Conservation (phyloP, 768 basidiomycete genomes). For the Erythrobasidium yunnanense region DNA sequence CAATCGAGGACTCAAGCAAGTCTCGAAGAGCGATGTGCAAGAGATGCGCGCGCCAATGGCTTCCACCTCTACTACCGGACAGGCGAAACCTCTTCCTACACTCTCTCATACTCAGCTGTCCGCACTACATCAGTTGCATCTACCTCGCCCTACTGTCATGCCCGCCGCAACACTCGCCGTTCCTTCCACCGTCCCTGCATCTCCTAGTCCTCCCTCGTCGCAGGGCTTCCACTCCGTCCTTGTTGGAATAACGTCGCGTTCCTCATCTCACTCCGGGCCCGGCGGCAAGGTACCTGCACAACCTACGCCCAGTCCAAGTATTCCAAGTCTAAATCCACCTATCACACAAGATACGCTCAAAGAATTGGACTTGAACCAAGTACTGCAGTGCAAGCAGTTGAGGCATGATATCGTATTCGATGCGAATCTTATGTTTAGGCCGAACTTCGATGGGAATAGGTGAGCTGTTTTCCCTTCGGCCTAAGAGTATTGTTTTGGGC, state of each 20-base stretch:
- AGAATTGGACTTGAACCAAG: constrained; percentile 72
- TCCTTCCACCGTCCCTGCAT: too few relatives aligned
- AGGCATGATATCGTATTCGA: constrained; percentile 45
- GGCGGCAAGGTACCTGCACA: neutral
- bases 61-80: neutral
- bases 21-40: too few relatives aligned
- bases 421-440: constrained; percentile 41
- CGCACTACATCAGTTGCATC: neutral
- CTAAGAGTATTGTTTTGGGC: neutral
- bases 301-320: neutral
- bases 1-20: too few relatives aligned
- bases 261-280: neutral
- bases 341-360: constrained; percentile 73
- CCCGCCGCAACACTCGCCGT: too few relatives aligned
- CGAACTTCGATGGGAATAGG: constrained; percentile 38
- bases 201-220: too few relatives aligned
- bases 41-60: too few relatives aligned
- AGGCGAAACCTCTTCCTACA: neutral
- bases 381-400: constrained; percentile 79
- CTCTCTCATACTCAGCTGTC: neutral
- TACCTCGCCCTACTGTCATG: neutral
- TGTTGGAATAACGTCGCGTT: neutral
- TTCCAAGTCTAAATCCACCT: constrained; percentile 60
- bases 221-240: neutral
- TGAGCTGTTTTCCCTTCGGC: neutral